Percentiles rank a stretch among this genome's conserved stretches.
phyloP scores from a whole-genome alignment of 495 filamentous ascomycete genomes.

The Trichoderma erinaceum region DNA sequence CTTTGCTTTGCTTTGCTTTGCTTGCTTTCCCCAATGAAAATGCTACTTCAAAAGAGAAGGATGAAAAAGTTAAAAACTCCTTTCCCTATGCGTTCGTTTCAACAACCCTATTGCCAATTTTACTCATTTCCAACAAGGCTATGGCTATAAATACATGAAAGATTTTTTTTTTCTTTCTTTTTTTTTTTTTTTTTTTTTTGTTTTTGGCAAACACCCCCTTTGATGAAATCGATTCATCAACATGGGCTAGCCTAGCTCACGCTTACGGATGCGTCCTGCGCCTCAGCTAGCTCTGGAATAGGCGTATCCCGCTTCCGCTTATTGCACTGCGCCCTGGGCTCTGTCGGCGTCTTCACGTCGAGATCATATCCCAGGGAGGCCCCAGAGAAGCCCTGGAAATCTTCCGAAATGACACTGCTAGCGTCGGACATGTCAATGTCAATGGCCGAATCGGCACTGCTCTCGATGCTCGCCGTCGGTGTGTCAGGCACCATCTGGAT shows the following conservation, averaged over 20 bases:
- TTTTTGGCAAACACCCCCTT: neutral
- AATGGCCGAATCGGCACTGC: conserved; percentile 24
- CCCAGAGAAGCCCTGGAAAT: conserved; percentile 7
- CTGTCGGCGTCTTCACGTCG: conserved; percentile 33
- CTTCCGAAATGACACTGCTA: conserved; percentile 28
- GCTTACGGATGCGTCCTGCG: neutral
- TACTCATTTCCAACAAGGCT: no score
- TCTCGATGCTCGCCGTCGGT: conserved; percentile 25
- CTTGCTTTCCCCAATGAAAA: no score
- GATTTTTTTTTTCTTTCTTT: neutral
- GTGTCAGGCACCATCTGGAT: conserved; percentile 10
- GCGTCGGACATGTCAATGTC: conserved; percentile 43
- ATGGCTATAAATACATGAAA: neutral
- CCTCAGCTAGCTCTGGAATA: conserved; percentile 6
- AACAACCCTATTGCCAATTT: neutral
- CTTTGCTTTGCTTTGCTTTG: no score
- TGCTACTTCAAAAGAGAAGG: no score
- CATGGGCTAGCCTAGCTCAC: neutral
- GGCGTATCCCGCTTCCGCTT: conserved; percentile 9
- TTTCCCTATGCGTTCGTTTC: neutral
- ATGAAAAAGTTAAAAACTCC: no score
- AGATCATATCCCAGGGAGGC: conserved; percentile 22
- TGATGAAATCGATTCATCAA: neutral
- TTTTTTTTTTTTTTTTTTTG: neutral
- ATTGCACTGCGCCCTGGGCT: conserved; percentile 1